These are phyloP conservation scores for Phalaenopsis aphrodite DNA, from an alignment of 106 monocot genomes.

Conservation along the genomic window DNA sequence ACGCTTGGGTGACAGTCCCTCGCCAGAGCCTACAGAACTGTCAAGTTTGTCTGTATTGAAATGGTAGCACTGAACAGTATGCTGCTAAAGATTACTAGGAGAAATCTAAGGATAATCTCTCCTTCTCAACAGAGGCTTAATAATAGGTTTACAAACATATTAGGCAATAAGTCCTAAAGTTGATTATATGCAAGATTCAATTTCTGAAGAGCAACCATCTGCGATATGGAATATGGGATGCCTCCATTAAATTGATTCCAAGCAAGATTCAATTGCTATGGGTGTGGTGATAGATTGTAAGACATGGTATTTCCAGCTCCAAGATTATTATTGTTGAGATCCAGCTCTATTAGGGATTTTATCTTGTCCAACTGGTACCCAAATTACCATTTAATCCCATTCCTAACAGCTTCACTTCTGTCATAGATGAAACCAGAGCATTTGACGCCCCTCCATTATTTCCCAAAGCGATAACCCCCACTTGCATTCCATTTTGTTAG, in stretches of 20 bases:
- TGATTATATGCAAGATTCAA: slow-evolving; percentile 83
- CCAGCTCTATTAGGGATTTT: slow-evolving; percentile 22
- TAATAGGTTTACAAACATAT: slow-evolving; percentile 41
- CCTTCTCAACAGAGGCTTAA: background rate
- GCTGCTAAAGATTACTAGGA: background rate
- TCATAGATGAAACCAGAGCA: slow-evolving; percentile 32
- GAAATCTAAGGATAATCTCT: background rate
- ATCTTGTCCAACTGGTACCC: slow-evolving; percentile 23
- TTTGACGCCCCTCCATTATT: slow-evolving; percentile 62
- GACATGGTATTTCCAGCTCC: slow-evolving; percentile 28
- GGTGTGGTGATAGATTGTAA: slow-evolving; percentile 45
- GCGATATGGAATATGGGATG: slow-evolving; percentile 35
- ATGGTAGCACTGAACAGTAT: background rate
- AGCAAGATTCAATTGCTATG: slow-evolving; percentile 27
- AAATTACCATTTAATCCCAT: slow-evolving; percentile 30
- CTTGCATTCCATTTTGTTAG: slow-evolving; percentile 64
- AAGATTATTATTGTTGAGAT: slow-evolving; percentile 52
- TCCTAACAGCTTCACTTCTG: slow-evolving; percentile 21
- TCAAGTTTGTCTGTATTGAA: background rate
- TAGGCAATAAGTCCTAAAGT: slow-evolving; percentile 71
- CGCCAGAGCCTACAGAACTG: slow-evolving; percentile 3
- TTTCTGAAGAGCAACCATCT: slow-evolving; percentile 23
- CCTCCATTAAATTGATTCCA: slow-evolving; percentile 23
- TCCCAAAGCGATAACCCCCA: slow-evolving; percentile 79
- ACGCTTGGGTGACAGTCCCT: slow-evolving; percentile 1